phyloP scores from a whole-genome alignment of 2,329 filamentous ascomycete genomes.

The Clarireedia paspali region DNA sequence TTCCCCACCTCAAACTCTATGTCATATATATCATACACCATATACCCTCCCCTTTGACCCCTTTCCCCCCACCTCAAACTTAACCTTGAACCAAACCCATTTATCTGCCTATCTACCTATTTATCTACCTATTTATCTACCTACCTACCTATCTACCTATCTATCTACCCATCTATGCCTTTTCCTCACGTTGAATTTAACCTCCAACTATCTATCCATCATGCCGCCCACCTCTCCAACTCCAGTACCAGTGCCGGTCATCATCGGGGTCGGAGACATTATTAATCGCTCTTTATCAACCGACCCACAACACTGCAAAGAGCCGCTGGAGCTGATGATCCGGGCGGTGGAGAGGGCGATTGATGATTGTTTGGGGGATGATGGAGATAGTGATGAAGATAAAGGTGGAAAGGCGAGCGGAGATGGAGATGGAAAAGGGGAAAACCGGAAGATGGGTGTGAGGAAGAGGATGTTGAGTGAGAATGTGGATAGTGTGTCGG shows the following conservation, averaged over 20 bases:
- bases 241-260: constrained; percentile 46
- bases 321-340: constrained; percentile 49
- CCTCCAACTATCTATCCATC: too few species aligned
- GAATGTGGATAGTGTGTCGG: constrained; percentile 41
- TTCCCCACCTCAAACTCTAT: too few species aligned
- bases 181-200: too few species aligned
- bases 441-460: constrained; percentile 30
- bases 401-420: too few species aligned
- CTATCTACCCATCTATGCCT: not conserved
- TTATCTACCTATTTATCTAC: not conserved
- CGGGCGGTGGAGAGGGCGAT: not conserved
- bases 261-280: constrained; percentile 56
- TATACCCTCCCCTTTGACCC: too few species aligned
- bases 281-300: constrained; percentile 46
- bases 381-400: constrained; percentile 27
- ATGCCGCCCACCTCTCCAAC: constrained; percentile 8
- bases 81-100: too few species aligned
- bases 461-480: constrained; percentile 22
- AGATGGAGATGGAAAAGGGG: too few species aligned
- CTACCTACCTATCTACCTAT: not conserved
- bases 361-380: not conserved
- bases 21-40: too few species aligned
- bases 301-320: constrained; percentile 40
- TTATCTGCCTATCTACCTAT: too few species aligned
- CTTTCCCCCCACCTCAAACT: too few species aligned